Base-by-base conservation (phyloP, 1,139 yeast species). In the Hyphopichia buzzinii region DNA sequence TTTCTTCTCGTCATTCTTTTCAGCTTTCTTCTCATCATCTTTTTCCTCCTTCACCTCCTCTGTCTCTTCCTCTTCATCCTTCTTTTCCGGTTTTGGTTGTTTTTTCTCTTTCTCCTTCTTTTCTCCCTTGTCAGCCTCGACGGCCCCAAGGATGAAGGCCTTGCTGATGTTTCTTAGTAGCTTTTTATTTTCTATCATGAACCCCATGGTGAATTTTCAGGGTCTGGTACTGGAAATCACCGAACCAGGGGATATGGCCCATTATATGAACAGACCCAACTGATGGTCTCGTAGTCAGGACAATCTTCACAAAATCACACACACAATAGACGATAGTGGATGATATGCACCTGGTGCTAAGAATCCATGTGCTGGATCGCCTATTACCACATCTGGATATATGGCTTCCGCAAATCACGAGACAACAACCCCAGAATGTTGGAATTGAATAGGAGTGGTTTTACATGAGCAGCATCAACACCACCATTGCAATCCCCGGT, bases 141-240 rank as follows among this genome's bases (percentile, higher is more conserved):
- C n/a, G 4, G 19, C 12, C 4, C 19, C 25, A 4, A 26, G 29
- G 4, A 31, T 31, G 17, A 31, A 31, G 5, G 34, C 34, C 17
- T 31, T 25, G 13, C 34, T n/a, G 10, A 31, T 23, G 26, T n/a
- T 17, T 12, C 17, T 31, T 5, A 31, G 24, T 3, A 31, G 6
- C 13, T 30, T 30, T 12, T 26, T 25, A 17, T 31, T 31, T 24
- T 31, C 25, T 3, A 31, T 19, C 23, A 7, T 19, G 23, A 19
- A 19, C 6, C 23, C 23, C 23, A 19, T 19, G 23, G 10, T 19
- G 23, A 10, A 19, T 7, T 19, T 10, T 19, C 23, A 19, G 23
- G 23, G 23, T 19, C 23, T 19, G 6, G 8, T 19, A 19, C 10
- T 19, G 8, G 10, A 19, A 19, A 7, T 19, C 6, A 19, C 23